Base-by-base conservation (phyloP, 108 stramenopile species). In the Fragilariopsis cylindrus region DNA sequence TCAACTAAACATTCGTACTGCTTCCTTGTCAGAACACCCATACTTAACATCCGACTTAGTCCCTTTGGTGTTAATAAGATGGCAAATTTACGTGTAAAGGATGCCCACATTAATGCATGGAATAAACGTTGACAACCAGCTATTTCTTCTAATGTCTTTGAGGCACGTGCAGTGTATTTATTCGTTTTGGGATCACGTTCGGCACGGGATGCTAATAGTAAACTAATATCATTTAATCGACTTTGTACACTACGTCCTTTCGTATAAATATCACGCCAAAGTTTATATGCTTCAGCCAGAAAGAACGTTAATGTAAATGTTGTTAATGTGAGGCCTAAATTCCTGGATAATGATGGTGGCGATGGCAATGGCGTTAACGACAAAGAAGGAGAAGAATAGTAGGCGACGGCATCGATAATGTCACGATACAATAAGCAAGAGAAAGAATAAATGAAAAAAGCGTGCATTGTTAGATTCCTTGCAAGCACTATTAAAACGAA, bases 301-400 rank as follows among this genome's bases (percentile, higher is more conserved):
- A 84, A 86, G 60, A 86, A 86, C 2, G 83, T 82, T 44, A 86
- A 48, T 19, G 82, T 72, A 67, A 86, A 86, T 9, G 83, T 86
- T 0, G 81, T 76, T n/a, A 86, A 60, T 60, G 50, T 71, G 71
- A 82, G 72, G 40, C 70, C 53, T 63, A 44, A 45, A n/a, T 30
- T 41, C 62, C 62, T 63, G 44, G 5, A 63, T 5, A 41, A 60
- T n/a, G 55, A 19, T 60, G n/a, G 58, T n/a, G 18, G 0, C 11
- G 0, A 21, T 60, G 39, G 58, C 30, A 30, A 30, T 30, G 30
- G 0, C 30, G 30, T 30, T 2, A 30, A 30, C 30, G 30, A 30
- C 2, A 30, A 30, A 30, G 30, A 30, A 30, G 30, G 0, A 30
- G 30, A 30, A 30, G 30, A 30, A 30, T 30, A 0, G 30, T 30